These are phyloP conservation scores for Exsudoporus frostii DNA, from an alignment of 768 basidiomycete species.

Conservation along the genomic window DNA sequence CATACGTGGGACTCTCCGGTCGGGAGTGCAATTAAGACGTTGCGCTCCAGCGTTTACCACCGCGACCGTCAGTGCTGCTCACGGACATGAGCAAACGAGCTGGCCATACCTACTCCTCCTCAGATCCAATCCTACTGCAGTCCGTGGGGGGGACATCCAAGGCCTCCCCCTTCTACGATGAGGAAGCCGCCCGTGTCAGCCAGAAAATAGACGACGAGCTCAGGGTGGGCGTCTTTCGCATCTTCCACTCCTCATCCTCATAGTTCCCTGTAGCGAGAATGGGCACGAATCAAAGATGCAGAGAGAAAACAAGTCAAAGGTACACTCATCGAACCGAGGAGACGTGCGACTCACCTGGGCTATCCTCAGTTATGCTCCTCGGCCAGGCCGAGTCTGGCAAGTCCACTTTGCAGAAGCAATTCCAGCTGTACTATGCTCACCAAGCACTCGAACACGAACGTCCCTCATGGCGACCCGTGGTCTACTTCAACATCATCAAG, in stretches of 20 bases:
- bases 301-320: constrained; percentile 54
- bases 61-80: constrained; percentile 10
- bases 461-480: constrained; percentile 72
- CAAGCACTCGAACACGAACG: constrained; percentile 67
- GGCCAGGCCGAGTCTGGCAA: constrained; percentile 83
- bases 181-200: constrained; percentile 45
- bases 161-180: constrained; percentile 37
- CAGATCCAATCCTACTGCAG: constrained; percentile 32
- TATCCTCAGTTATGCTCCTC: constrained; percentile 58
- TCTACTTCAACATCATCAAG: constrained; percentile 82
- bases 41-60: constrained; percentile 17
- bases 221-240: constrained; percentile 36
- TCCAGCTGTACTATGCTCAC: constrained; percentile 77
- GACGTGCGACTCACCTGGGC: constrained; percentile 3
- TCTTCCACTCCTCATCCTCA: constrained; percentile 2
- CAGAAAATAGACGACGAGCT: constrained; percentile 56
- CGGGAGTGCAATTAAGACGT: constrained; percentile 32
- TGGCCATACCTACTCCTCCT: constrained; percentile 29
- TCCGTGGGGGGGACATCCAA: constrained; percentile 30
- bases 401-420: constrained; percentile 82
- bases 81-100: constrained; percentile 28
- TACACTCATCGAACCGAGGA: constrained; percentile 13
- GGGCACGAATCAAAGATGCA: constrained; percentile 43
- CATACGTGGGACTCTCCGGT: constrained; percentile 35
- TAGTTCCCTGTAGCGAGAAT: constrained; percentile 43